Conservation (phyloP, 2,329 filamentous ascomycete genomes). For the Microcera coccophila region DNA sequence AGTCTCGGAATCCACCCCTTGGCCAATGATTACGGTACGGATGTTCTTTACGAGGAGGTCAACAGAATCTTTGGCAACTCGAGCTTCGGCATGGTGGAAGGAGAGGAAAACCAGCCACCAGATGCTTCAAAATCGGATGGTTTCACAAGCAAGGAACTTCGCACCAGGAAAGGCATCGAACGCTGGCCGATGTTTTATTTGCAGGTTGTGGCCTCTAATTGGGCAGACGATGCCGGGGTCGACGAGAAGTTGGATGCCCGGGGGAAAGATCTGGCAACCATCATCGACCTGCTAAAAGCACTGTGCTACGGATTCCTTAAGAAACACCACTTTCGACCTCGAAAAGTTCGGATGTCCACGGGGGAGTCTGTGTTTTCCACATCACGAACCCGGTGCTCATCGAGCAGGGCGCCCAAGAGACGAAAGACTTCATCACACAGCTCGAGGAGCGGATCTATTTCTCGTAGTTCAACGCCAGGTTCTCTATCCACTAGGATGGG, state of each 20-base stretch:
- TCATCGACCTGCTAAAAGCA: slow-evolving; percentile 60
- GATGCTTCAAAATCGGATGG: slow-evolving; percentile 40
- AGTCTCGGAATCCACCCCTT: slow-evolving; percentile 71
- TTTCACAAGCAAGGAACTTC: slow-evolving; percentile 47
- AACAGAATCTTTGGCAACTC: slow-evolving; percentile 76
- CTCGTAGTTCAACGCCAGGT: slow-evolving; percentile 6
- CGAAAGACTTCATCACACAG: slow-evolving; percentile 8
- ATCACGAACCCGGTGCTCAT: slow-evolving; percentile 14
- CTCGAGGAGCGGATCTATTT: slow-evolving; percentile 13
- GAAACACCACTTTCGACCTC: slow-evolving; percentile 65
- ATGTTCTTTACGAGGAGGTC: slow-evolving; percentile 70
- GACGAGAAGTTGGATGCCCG: slow-evolving; percentile 43
- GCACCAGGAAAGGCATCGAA: slow-evolving; percentile 61
- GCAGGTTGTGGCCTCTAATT: slow-evolving; percentile 49
- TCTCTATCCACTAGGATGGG: slow-evolving; percentile 3
- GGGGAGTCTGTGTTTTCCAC: slow-evolving; percentile 27
- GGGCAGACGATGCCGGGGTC: slow-evolving; percentile 32
- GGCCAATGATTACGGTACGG: slow-evolving; percentile 50
- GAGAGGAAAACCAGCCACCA: slow-evolving; percentile 34
- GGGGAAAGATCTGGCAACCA: slow-evolving; percentile 45
- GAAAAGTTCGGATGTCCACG: slow-evolving; percentile 22
- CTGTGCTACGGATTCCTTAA: slow-evolving; percentile 72
- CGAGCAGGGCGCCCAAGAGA: slow-evolving; percentile 12
- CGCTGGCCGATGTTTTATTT: slow-evolving; percentile 87
- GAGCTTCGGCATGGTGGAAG: slow-evolving; percentile 64